Conservation (phyloP, 805 yeast genomes). For the Lipomyces yamanashiensis region DNA sequence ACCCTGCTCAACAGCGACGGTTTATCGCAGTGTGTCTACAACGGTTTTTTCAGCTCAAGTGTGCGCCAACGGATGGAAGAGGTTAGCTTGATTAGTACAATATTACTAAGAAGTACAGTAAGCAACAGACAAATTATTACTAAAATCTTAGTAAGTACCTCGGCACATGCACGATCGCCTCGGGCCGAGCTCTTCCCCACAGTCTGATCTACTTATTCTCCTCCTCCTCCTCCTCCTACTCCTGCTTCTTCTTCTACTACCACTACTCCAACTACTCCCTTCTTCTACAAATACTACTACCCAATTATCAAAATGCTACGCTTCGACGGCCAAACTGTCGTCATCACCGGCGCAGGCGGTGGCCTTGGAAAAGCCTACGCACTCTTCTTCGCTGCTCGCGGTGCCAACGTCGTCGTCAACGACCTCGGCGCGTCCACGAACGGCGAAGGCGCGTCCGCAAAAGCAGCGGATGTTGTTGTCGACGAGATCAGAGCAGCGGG, state of each 20-base stretch:
- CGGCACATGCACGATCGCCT: slow-evolving; percentile 7
- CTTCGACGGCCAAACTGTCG: slow-evolving; percentile 84
- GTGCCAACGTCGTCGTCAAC: slow-evolving; percentile 94
- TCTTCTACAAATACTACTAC: too few species aligned
- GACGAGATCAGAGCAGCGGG: slow-evolving; percentile 71
- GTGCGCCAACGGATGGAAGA: neutral
- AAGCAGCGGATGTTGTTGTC: slow-evolving; percentile 87
- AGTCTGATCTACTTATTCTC: neutral
- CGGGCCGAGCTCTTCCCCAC: slow-evolving; percentile 11
- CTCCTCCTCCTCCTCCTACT: neutral
- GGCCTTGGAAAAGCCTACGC: slow-evolving; percentile 93
- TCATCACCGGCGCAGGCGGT: slow-evolving; percentile 97
- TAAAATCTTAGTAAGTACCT: neutral
- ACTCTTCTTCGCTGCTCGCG: slow-evolving; percentile 81
- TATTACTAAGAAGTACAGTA: neutral
- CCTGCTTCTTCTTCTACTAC: neutral
- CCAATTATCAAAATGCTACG: slow-evolving; percentile 45
- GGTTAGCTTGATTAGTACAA: neutral
- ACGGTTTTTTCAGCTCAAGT: too few species aligned
- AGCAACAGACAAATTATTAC: neutral
- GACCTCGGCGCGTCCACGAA: slow-evolving; percentile 85
- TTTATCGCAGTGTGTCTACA: too few species aligned
- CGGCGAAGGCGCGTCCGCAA: slow-evolving; percentile 65
- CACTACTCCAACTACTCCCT: neutral
- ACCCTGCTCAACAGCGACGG: too few species aligned